phyloP scores from a whole-genome alignment of 169 alveolate genomes.

The Eimeria brunetti region DNA sequence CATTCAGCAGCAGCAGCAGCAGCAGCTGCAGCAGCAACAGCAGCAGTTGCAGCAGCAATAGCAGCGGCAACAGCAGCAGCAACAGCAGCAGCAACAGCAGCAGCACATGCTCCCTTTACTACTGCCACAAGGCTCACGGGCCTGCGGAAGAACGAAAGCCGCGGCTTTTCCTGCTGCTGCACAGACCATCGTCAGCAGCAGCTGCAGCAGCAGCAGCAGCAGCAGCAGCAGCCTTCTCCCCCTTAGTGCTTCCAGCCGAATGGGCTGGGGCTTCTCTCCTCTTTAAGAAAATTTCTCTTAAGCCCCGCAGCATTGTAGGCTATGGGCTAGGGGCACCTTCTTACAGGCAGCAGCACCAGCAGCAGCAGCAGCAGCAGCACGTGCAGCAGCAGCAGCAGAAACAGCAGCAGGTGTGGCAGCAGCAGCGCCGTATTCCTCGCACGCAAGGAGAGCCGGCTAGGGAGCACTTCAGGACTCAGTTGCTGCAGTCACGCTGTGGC shows the following conservation, averaged over 20 bases:
- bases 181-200: neutral
- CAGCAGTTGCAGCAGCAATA: constrained; percentile 13
- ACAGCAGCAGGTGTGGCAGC: neutral
- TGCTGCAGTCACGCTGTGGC: constrained; percentile 8
- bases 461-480: neutral
- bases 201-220: constrained; percentile 60
- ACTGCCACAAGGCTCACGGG: constrained; percentile 40
- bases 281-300: neutral
- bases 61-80: constrained; percentile 47
- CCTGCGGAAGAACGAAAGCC: constrained; percentile 42
- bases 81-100: constrained; percentile 26
- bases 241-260: constrained; percentile 6
- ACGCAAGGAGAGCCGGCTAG: neutral
- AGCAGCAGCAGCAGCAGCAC: constrained; percentile 16
- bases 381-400: neutral
- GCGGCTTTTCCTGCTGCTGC: constrained; percentile 35
- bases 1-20: constrained; percentile 7
- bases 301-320: neutral
- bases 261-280: neutral
- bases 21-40: too few relatives aligned
- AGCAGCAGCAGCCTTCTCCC: constrained; percentile 69
- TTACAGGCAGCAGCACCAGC: constrained; percentile 31
- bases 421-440: neutral
- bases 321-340: neutral
- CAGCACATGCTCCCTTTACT: neutral